Percentiles rank a stretch among this genome's conserved stretches.
phyloP scores from a whole-genome alignment of 345 rosid species.

The Eutrema japonicum region DNA sequence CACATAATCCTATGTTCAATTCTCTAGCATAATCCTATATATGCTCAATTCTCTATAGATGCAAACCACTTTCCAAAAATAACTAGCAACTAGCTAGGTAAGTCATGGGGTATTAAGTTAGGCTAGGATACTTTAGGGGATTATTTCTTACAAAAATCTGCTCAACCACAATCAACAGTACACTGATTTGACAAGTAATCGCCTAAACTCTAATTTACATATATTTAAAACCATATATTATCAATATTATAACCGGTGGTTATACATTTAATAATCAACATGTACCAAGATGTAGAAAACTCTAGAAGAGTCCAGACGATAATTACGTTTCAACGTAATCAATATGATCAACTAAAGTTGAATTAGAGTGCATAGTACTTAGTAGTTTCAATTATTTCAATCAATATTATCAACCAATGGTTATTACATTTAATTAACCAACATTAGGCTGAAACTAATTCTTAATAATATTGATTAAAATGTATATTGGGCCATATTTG shows the following conservation, averaged over 20 bases:
- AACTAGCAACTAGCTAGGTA: neutral
- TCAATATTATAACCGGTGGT: neutral
- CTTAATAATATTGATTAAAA: neutral
- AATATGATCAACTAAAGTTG: neutral
- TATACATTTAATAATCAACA: constrained; percentile 7
- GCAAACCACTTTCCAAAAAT: neutral
- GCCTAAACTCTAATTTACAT: neutral
- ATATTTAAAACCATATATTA: neutral
- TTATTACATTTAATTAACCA: neutral
- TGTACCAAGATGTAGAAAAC: neutral
- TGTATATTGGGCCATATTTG: too few species aligned
- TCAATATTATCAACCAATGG: neutral
- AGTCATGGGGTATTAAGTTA: too few species aligned
- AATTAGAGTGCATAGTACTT: neutral
- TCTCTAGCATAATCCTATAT: too few species aligned
- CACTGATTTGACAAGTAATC: neutral
- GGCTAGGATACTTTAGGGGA: too few species aligned
- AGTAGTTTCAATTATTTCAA: neutral
- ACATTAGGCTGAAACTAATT: neutral
- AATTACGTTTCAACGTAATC: neutral
- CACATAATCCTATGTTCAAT: neutral
- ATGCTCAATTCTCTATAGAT: neutral
- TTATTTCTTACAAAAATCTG: neutral
- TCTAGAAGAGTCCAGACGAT: neutral
- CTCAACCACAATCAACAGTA: neutral